Base-by-base conservation (phyloP, 768 basidiomycete genomes). In the Leccinum sublutescens region DNA sequence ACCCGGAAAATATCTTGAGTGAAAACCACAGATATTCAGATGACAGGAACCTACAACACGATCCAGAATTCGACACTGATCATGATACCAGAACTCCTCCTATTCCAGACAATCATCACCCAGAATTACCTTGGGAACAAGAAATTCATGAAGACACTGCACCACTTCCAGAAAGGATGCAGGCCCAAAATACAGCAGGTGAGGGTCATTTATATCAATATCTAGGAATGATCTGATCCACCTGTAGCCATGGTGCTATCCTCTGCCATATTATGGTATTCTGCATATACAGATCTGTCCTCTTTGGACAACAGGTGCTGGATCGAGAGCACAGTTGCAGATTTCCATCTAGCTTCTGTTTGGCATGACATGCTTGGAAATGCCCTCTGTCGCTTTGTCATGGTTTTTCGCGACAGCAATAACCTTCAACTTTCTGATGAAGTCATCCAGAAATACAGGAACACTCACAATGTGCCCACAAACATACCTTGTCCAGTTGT, bases 341-440 rank as follows among this genome's bases (percentile, higher is more conserved):
- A 62, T 34, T 62, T 62, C 4, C 48, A 59, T 14, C 58, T 62
- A 1, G 4, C 58, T 1, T 48, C 43, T 3, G n/a, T 59, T 9
- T 62, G 58, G 58, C 57, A 62, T 38, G 47, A 47, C 2, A 11
- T 8, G 5, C 11, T 11, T 34, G 45, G 29, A 1, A 38, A 47
- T 25, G 7, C 53, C 0, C 19, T 1, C 1, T 62, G 50, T 52
- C 21, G 33, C 5, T 52, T 54, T 5, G 4, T 52, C 3, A 52
- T 52, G 50, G 8, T 62, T 1, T 47, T 48, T 4, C 23, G 38
- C 1, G 43, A 48, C n/a, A 6, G 6, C 3, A 47, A n/a, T 1
- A 15, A 53, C 11, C 47, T 53, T 1, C 11, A 53, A 1, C 2
- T 61, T 2, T 17, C 25, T 15, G 2, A 19, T 1, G 38, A 12